Conservation (phyloP, 23 red algal genomes). For the Gracilaria gracilis region DNA sequence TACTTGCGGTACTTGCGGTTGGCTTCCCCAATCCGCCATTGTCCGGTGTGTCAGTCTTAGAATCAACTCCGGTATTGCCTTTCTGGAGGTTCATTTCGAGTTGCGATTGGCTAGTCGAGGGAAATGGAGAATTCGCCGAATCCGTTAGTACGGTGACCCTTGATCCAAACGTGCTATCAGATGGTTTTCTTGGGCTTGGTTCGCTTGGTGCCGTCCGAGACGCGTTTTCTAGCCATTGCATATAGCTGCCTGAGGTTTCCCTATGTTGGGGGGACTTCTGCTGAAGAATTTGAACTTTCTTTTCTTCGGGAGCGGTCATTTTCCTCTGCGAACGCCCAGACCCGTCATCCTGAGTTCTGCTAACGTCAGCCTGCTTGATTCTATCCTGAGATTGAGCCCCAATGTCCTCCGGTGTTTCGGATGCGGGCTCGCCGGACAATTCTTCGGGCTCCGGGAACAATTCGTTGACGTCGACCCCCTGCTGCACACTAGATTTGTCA, state of each 20-base stretch:
- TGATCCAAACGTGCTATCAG: not conserved
- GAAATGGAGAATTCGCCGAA: not conserved
- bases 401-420: not conserved
- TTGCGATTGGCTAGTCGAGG: not conserved
- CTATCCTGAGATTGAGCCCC: not conserved
- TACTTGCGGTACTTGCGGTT: not conserved
- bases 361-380: not conserved
- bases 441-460: slow-evolving; percentile 5
- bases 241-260: not conserved
- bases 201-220: not conserved
- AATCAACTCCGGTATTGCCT: not conserved
- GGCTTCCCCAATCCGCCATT: not conserved
- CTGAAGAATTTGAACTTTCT: not conserved
- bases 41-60: not conserved
- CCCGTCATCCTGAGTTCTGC: not conserved
- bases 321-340: not conserved
- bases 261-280: not conserved
- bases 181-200: not conserved
- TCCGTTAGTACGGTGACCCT: not conserved
- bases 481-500: not conserved
- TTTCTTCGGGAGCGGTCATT: not conserved
- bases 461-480: not conserved
- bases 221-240: slow-evolving; percentile 14
- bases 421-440: not conserved
- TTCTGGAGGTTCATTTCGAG: not conserved